These are phyloP conservation scores for Penicillium steckii DNA, from an alignment of 495 filamentous ascomycete species.

Conservation along the genomic window DNA sequence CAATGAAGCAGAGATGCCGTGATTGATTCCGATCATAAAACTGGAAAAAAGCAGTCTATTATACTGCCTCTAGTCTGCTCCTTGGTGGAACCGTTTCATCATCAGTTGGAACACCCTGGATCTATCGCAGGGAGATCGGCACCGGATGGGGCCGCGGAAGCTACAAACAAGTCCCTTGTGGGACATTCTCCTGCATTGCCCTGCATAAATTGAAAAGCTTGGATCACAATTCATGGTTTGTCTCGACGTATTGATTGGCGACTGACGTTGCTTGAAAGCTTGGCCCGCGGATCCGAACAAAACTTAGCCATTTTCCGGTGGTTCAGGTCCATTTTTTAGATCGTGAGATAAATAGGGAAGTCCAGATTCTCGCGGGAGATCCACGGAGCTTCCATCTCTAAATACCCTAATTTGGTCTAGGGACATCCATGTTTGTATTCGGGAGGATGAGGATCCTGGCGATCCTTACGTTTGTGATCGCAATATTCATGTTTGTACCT, in stretches of 20 bases:
- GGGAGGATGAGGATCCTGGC: neutral
- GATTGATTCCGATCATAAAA: too few species aligned
- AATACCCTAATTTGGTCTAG: neutral
- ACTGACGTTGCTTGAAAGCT: neutral
- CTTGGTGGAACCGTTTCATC: neutral
- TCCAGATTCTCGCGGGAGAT: neutral
- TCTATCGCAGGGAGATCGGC: neutral
- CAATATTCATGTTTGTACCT: neutral
- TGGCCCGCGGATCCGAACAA: neutral
- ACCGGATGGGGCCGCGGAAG: neutral
- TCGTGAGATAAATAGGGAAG: neutral
- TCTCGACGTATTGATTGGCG: neutral
- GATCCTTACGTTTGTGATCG: neutral
- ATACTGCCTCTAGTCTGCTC: neutral
- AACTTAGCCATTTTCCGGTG: slow-evolving; percentile 1
- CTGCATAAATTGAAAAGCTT: neutral
- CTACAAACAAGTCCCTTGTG: neutral
- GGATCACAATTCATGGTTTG: neutral
- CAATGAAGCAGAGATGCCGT: neutral
- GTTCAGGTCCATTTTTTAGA: neutral
- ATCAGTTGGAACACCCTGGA: neutral
- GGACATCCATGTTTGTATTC: neutral
- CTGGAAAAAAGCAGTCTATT: too few species aligned
- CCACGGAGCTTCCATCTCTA: neutral
- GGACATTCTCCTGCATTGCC: neutral